phyloP scores from a whole-genome alignment of 805 yeast genomes.

The Lipomyces oligophaga region DNA sequence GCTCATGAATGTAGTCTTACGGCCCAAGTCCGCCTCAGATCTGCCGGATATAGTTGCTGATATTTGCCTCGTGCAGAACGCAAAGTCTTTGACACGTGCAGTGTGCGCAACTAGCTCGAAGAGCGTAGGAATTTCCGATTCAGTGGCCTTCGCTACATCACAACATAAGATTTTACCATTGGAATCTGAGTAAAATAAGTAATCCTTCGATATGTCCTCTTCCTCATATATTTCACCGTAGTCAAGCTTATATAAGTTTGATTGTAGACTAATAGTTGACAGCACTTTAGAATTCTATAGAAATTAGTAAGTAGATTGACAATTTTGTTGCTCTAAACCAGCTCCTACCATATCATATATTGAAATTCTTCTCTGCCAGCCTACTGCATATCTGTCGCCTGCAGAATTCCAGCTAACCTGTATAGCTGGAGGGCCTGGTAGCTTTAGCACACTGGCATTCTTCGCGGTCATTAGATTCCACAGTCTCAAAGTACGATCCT shows the following conservation, averaged over 20 bases:
- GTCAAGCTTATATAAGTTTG: slow-evolving; percentile 66
- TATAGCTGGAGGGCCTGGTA: slow-evolving; percentile 31
- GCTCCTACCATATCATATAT: slow-evolving; percentile 45
- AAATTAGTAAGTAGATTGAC: slow-evolving; percentile 46
- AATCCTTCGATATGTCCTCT: slow-evolving; percentile 39
- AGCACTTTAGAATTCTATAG: slow-evolving; percentile 12
- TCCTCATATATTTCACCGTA: slow-evolving; percentile 43
- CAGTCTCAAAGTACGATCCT: slow-evolving; percentile 74
- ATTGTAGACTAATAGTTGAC: slow-evolving; percentile 40
- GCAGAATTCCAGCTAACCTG: slow-evolving; percentile 52
- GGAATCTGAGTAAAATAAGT: slow-evolving; percentile 62
- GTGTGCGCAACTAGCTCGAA: slow-evolving; percentile 76
- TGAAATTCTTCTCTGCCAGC: slow-evolving; percentile 59
- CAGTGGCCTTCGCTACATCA: slow-evolving; percentile 32
- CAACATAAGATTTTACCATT: slow-evolving; percentile 68
- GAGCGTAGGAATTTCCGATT: slow-evolving; percentile 36
- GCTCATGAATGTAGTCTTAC: slow-evolving; percentile 51
- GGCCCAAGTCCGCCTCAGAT: background rate
- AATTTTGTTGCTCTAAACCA: too few species aligned
- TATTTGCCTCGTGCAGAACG: slow-evolving; percentile 37
- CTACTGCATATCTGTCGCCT: slow-evolving; percentile 76
- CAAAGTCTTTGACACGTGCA: slow-evolving; percentile 76
- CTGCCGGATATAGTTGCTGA: slow-evolving; percentile 3
- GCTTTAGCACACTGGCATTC: slow-evolving; percentile 78
- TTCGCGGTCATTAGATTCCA: slow-evolving; percentile 98